Percentiles rank a stretch among this genome's conserved stretches.
phyloP scores from a whole-genome alignment of 169 alveolate species.

The Cryptosporidium sp. region DNA sequence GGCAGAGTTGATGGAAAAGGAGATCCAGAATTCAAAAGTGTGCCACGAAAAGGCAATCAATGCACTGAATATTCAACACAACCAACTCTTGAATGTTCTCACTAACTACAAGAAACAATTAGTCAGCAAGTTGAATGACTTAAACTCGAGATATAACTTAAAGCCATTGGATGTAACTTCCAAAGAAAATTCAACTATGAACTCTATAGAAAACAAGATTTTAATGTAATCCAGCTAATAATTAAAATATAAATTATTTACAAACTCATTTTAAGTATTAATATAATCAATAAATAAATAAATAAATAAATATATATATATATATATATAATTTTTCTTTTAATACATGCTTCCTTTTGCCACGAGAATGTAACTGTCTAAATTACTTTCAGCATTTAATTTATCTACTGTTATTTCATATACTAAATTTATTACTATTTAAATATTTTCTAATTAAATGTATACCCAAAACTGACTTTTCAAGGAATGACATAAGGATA shows the following conservation, averaged over 20 bases:
- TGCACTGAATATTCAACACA: constrained; percentile 28
- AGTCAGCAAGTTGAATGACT: background rate
- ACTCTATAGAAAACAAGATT: background rate
- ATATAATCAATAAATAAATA: too few relatives aligned
- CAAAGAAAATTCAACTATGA: background rate
- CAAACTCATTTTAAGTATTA: background rate
- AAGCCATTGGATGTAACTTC: background rate
- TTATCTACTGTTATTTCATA: background rate
- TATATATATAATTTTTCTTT: too few relatives aligned
- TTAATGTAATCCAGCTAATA: background rate
- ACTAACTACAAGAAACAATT: constrained; percentile 3
- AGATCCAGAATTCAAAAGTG: constrained; percentile 26
- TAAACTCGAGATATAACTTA: constrained; percentile 1
- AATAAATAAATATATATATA: too few relatives aligned
- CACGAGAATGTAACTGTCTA: too few relatives aligned
- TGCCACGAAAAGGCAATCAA: constrained; percentile 62
- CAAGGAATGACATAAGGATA: background rate
- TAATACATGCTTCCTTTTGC: too few relatives aligned
- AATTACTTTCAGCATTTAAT: too few relatives aligned
- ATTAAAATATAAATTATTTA: background rate
- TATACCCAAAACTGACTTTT: background rate
- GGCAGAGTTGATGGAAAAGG: constrained; percentile 55
- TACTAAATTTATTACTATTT: too few relatives aligned
- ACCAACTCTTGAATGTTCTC: constrained; percentile 7
- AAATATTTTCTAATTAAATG: background rate